phyloP scores from a whole-genome alignment of 2,329 filamentous ascomycete species.

The Colletotrichum karsti region DNA sequence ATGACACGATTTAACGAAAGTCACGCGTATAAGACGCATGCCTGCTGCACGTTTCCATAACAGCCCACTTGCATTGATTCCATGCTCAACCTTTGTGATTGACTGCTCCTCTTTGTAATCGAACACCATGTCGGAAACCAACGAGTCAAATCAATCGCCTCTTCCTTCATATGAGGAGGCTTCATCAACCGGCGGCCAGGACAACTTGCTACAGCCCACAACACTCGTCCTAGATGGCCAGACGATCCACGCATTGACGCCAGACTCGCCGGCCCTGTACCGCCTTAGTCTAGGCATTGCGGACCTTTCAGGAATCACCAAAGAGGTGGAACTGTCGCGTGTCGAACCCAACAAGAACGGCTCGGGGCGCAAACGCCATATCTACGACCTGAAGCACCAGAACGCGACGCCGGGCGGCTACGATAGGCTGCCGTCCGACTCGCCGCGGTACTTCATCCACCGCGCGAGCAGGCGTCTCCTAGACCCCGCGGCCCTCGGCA shows the following conservation, averaged over 20 bases:
- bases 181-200: neutral
- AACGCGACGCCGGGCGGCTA: neutral
- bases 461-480: neutral
- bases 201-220: no score
- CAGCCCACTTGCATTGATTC: neutral
- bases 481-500: neutral
- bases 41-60: no score
- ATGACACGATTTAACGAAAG: no score
- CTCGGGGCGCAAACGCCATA: conserved; percentile 1
- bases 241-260: conserved; percentile 7
- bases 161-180: neutral
- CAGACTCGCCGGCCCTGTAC: conserved; percentile 1
- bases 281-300: neutral
- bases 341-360: neutral
- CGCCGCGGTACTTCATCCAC: conserved; percentile 1
- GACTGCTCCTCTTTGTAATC: neutral
- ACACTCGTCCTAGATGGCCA: neutral
- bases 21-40: no score
- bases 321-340: conserved; percentile 1
- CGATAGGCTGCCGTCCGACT: conserved; percentile 1
- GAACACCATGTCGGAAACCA: neutral
- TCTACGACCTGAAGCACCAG: conserved; percentile 7
- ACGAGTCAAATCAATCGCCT: neutral
- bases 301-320: conserved; percentile 6
- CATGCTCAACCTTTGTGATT: neutral